Conservation (phyloP, 73 alveolate genomes). For the Symbiodinium pilosum region DNA sequence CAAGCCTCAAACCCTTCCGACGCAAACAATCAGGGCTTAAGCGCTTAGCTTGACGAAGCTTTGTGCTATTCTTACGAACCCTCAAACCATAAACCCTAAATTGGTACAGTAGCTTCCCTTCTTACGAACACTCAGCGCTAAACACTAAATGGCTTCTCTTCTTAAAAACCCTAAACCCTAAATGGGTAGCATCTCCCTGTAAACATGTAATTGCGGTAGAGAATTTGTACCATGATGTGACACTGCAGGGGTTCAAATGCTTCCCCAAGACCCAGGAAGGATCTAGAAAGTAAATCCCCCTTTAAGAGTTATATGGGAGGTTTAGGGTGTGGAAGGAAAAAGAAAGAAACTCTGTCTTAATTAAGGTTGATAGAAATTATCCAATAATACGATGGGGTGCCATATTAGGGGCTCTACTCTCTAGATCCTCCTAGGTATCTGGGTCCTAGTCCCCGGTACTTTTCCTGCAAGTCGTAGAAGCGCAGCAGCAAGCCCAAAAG, state of each 20-base stretch:
- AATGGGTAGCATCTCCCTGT: no score
- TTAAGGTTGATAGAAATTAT: no score
- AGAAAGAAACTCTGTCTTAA: no score
- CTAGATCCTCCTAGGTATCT: background rate
- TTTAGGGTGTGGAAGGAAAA: no score
- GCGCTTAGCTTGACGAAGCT: background rate
- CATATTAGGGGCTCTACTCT: no score
- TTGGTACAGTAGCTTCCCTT: background rate
- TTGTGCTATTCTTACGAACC: background rate
- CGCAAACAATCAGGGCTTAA: background rate
- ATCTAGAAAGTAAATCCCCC: no score
- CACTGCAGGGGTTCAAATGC: no score
- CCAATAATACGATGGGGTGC: no score
- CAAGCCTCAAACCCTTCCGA: background rate
- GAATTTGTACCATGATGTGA: no score
- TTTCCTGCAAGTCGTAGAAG: constrained; percentile 64
- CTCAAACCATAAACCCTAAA: background rate
- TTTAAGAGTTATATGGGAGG: no score
- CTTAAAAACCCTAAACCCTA: background rate
- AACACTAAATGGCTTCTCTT: background rate
- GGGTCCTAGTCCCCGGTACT: background rate
- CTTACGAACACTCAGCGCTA: background rate
- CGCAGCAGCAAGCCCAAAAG: constrained; percentile 57
- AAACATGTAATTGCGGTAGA: no score
- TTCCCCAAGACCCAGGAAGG: no score